Base-by-base conservation (phyloP, 176 grass and related monocot species). In the Bolboschoenus planiculmis region DNA sequence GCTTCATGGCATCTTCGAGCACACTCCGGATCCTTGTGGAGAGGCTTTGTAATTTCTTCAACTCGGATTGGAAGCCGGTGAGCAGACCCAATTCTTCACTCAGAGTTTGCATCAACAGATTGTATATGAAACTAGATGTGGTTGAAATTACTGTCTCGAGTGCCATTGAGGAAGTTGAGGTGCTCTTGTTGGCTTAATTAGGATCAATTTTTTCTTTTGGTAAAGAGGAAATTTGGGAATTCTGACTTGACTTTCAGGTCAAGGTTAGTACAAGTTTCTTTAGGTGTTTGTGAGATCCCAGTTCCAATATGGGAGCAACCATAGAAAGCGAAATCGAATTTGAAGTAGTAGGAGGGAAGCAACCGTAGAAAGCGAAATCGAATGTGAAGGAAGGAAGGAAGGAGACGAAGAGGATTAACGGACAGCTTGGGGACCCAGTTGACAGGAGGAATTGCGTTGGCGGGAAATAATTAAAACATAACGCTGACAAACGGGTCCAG, bases 1-100 rank as follows among this genome's bases (percentile, higher is more conserved):
- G 30, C 10, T 13, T 35, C 75, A 79, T 78, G 3, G 85, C 85
- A 39, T 75, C 85, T 48, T 43, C 11, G 5, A 87, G 85, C 50
- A 82, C 85, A 6, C 18, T 82, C n/a, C 62, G 35, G 34, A 87
- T 82, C 24, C 50, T 78, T 47, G n/a, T 29, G n/a, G 21, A 48
- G 66, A 56, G 8, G 24, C 21, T 78, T 77, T 85, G 2, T 54
- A 85, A 36, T 57, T 78, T 78, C 53, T 78, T 34, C 53, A 63
- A 77, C 20, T 85, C 70, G n/a, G 7, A 27, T 63, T 79, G 0
- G 54, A 85, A 57, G 68, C 54, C 83, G 1, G 68, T 13, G 0
- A 63, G 36, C 5, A 85, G 66, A 31, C 16, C 18, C 24, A 43
- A 34, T 24, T 85, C 83, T 55, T 86, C 56, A 26, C 78, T 33